These are phyloP conservation scores for Eutrema japonicum DNA, from an alignment of 345 rosid species.

Conservation along the genomic window DNA sequence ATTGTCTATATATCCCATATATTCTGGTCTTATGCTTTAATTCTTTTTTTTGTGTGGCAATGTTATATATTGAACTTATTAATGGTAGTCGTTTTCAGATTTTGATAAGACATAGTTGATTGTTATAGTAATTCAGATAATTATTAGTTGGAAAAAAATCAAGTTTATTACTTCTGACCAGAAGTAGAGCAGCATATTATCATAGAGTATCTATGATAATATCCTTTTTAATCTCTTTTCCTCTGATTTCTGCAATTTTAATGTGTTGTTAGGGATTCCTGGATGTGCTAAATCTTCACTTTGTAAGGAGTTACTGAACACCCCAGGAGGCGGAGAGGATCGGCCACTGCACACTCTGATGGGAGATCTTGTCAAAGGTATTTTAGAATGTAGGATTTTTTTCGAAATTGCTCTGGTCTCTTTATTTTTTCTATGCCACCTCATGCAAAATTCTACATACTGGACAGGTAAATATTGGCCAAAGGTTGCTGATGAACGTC, in stretches of 20 bases:
- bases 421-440: neutral
- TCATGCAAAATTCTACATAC: neutral
- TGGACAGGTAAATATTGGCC: constrained; percentile 80
- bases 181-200: neutral
- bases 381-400: constrained; percentile 18
- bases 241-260: constrained; percentile 4
- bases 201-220: neutral
- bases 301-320: constrained; percentile 74
- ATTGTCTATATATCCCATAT: neutral
- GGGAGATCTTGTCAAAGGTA: constrained; percentile 96
- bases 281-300: constrained; percentile 97
- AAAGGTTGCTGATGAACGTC: constrained; percentile 71
- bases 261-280: constrained; percentile 69
- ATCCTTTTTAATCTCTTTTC: neutral
- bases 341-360: constrained; percentile 79
- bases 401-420: constrained; percentile 15
- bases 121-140: no score
- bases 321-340: constrained; percentile 78
- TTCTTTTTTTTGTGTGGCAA: no score
- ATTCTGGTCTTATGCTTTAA: neutral
- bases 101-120: no score
- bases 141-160: no score
- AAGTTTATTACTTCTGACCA: no score
- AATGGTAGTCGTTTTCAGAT: no score
- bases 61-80: no score